These are phyloP conservation scores for Candida morakotiae DNA, from an alignment of 805 yeast genomes.

Conservation along the genomic window DNA sequence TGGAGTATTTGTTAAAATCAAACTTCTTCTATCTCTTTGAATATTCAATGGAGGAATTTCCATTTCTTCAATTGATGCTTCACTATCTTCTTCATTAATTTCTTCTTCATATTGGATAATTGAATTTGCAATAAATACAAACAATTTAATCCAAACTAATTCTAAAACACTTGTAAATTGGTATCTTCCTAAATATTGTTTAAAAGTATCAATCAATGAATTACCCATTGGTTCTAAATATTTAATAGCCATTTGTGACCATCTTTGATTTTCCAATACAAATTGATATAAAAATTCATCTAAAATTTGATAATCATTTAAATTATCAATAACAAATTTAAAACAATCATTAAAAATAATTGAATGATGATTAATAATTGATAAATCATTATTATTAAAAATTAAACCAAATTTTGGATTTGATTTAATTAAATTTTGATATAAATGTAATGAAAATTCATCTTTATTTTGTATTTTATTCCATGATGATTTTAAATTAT, in stretches of 20 bases:
- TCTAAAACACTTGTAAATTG: constrained; percentile 30
- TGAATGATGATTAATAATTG: constrained; percentile 26
- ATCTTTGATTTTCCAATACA: constrained; percentile 24
- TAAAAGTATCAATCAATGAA: constrained; percentile 33
- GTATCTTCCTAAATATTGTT: constrained; percentile 30
- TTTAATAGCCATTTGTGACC: constrained; percentile 19
- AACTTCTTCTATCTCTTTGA: constrained; percentile 3
- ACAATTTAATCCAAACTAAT: constrained; percentile 36
- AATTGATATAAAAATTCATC: constrained; percentile 32
- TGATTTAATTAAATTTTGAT: constrained; percentile 28
- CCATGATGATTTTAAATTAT: constrained; percentile 19
- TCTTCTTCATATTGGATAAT: constrained; percentile 18
- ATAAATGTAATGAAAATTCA: constrained; percentile 27
- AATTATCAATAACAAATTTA: constrained; percentile 25
- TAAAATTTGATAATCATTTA: constrained; percentile 22
- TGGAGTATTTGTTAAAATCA: constrained; percentile 10
- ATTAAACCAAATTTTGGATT: constrained; percentile 19
- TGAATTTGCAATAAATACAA: constrained; percentile 36
- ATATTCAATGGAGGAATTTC: constrained; percentile 27
- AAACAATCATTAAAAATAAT: constrained; percentile 33
- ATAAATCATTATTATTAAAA: constrained; percentile 17
- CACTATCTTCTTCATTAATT: constrained; percentile 9
- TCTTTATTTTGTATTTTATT: constrained; percentile 21
- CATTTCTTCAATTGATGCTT: constrained; percentile 13
- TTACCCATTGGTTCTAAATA: constrained; percentile 43